These are phyloP conservation scores for Aspergillus flavus DNA, from an alignment of 2,329 filamentous ascomycete species.

Conservation along the genomic window DNA sequence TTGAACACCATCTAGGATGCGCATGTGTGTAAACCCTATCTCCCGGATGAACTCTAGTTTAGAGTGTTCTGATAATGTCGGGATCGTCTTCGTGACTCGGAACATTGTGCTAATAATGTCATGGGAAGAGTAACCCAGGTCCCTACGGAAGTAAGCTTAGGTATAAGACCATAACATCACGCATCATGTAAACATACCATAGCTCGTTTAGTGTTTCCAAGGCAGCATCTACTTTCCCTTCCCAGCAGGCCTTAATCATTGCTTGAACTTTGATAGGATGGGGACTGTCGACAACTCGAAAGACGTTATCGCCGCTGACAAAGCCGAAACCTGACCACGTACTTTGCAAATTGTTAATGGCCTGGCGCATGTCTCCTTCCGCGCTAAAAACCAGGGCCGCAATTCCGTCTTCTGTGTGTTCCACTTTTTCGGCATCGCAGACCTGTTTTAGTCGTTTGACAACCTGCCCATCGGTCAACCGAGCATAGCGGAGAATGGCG, in stretches of 20 bases:
- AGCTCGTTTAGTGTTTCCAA: conserved; percentile 85
- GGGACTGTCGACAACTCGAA: conserved; percentile 94
- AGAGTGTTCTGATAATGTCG: conserved; percentile 86
- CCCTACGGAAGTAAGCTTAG: conserved; percentile 44
- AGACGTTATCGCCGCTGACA: conserved; percentile 96
- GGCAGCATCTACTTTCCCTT: conserved; percentile 85
- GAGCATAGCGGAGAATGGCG: conserved; percentile 90
- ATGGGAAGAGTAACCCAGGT: conserved; percentile 94
- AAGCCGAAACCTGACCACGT: conserved; percentile 93
- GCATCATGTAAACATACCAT: conserved; percentile 58
- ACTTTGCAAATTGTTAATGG: conserved; percentile 97
- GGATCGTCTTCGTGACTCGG: conserved; percentile 93
- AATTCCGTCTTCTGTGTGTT: conserved; percentile 89
- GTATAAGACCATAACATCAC: conserved; percentile 6
- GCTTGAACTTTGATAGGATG: conserved; percentile 98
- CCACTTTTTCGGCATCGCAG: conserved; percentile 85
- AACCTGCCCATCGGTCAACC: conserved; percentile 88
- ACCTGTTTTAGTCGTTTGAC: conserved; percentile 90
- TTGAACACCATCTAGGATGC: conserved; percentile 96
- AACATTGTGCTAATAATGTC: conserved; percentile 99
- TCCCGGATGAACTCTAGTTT: conserved; percentile 98
- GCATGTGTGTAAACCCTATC: conserved; percentile 99
- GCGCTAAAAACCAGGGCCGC: conserved; percentile 96
- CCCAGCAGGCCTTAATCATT: conserved; percentile 96
- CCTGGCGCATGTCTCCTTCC: conserved; percentile 98